These are phyloP conservation scores for Gyromitra esculenta DNA, from an alignment of 2,329 filamentous ascomycete species.

Conservation along the genomic window DNA sequence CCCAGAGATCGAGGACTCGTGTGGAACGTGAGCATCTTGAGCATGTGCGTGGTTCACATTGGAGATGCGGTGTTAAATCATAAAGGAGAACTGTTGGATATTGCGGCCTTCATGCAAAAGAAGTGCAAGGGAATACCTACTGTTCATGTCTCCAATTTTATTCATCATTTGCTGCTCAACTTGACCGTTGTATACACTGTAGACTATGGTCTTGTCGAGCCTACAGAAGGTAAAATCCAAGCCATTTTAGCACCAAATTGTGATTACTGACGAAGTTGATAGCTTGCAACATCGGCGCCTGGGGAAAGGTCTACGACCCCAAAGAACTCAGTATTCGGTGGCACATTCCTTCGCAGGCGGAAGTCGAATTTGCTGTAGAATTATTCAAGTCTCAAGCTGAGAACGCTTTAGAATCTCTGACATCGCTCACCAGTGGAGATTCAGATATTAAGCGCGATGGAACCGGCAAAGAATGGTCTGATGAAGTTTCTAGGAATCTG, in stretches of 20 bases:
- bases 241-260: slow-evolving; percentile 4
- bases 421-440: slow-evolving; percentile 80
- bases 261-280: slow-evolving; percentile 65
- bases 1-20: slow-evolving; percentile 91
- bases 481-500: slow-evolving; percentile 90
- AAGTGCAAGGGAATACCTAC: slow-evolving; percentile 93
- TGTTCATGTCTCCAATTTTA: slow-evolving; percentile 96
- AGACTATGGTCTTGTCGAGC: slow-evolving; percentile 87
- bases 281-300: slow-evolving; percentile 80
- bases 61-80: slow-evolving; percentile 88
- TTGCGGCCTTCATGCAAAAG: slow-evolving; percentile 95
- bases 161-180: slow-evolving; percentile 94
- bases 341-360: slow-evolving; percentile 82
- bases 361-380: slow-evolving; percentile 88
- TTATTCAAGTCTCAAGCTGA: slow-evolving; percentile 86
- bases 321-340: slow-evolving; percentile 84
- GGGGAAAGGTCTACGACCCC: slow-evolving; percentile 81
- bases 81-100: slow-evolving; percentile 86
- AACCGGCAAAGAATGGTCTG: slow-evolving; percentile 98
- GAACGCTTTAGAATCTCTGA: slow-evolving; percentile 77
- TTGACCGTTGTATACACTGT: slow-evolving; percentile 92
- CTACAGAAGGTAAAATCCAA: slow-evolving; percentile 61
- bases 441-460: slow-evolving; percentile 88
- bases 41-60: slow-evolving; percentile 97
- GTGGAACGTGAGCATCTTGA: slow-evolving; percentile 96